Conservation (phyloP, 2,329 filamentous ascomycete genomes). For the Beauveria varroae region DNA sequence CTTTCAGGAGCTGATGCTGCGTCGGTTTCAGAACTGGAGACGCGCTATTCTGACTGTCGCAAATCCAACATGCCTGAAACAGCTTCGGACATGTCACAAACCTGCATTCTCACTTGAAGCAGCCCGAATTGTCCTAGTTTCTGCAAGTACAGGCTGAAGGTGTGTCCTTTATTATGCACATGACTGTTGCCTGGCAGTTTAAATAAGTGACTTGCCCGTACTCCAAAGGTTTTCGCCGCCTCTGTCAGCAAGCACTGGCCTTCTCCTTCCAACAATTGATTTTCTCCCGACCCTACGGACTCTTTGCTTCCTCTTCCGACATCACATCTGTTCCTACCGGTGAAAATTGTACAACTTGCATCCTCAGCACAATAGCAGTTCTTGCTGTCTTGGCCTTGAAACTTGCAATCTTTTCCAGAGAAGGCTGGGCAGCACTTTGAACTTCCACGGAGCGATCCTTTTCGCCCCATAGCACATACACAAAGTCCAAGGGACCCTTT, state of each 20-base stretch:
- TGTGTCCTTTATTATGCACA: not conserved
- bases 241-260: not conserved
- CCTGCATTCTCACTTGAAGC: not conserved
- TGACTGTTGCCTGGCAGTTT: not conserved
- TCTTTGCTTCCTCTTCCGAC: not conserved
- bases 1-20: slow-evolving; percentile 8
- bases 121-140: not conserved
- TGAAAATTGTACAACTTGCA: too few species aligned
- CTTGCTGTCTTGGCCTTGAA: too few species aligned
- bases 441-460: not conserved
- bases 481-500: not conserved
- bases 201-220: not conserved
- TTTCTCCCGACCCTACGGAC: not conserved
- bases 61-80: slow-evolving; percentile 6
- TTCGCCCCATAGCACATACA: not conserved
- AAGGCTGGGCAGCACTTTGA: not conserved
- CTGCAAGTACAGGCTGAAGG: not conserved
- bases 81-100: not conserved
- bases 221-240: not conserved
- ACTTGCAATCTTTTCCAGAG: not conserved
- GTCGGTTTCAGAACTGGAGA: slow-evolving; percentile 6
- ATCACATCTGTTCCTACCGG: not conserved
- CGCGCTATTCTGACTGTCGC: slow-evolving; percentile 2
- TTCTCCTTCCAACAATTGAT: not conserved
- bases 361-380: not conserved